Base-by-base conservation (phyloP, 2,329 filamentous ascomycete genomes). In the Ascochyta viciae-villosae region DNA sequence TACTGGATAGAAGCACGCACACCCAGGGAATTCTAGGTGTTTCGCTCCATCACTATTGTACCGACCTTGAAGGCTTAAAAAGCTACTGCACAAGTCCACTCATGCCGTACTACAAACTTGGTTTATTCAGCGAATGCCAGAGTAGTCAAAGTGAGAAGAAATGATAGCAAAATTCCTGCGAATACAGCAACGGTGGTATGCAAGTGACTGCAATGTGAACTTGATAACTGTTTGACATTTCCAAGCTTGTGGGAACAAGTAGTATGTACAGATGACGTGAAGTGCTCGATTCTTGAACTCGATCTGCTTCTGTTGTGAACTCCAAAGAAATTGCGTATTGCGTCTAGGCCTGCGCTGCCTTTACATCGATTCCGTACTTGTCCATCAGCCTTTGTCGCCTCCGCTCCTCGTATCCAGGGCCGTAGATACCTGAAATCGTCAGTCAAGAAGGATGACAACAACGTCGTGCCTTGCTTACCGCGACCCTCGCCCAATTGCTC, bases 341-440 rank as follows among this genome's bases (percentile, higher is more conserved):
- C 48, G 33, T 62, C 53, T 56, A 57, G 60, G 69, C 63, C 50
- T 72, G 66, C 37, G 67, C 68, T 43, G 65, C 69, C 63, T 67
- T 68, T 33, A 96, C 87, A 64, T 96, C 92, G 71, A 96, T 86
- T 56, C 92, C 92, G 72, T 96, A 96, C 77, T 88, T 91, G 78
- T 92, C 88, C 84, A 91, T 88, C 76, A 97, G 84, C 67, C 91
- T 85, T 80, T 92, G 83, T 64, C 87, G 86, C 76, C 93, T 87
- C 76, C 93, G 84, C 82, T 96, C 91, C 67, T 91, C 89, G 74
- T 95, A 96, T 47, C 91, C 91, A 15, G 90, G 88, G 37, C 85
- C 89, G 66, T 88, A 84, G 68, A 96, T 91, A 51, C 90, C 92
- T 96, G 66, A 1, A 7, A 49, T 6, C 19, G 26, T 57, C 72